These are phyloP conservation scores for Xerocomus potaroensis DNA, from an alignment of 768 basidiomycete genomes.

Conservation along the genomic window DNA sequence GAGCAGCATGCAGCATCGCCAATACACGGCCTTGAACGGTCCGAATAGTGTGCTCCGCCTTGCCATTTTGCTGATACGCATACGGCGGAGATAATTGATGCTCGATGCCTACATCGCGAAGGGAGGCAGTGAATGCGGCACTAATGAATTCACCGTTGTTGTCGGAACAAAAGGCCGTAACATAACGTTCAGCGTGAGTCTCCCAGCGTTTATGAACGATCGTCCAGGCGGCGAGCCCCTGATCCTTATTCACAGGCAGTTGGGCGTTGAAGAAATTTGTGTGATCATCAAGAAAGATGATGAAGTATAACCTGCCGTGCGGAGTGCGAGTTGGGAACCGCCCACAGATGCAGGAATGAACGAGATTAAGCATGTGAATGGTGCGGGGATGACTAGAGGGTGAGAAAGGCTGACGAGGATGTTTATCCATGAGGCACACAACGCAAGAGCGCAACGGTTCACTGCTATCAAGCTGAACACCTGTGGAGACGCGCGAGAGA, in stretches of 20 bases:
- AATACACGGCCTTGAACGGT: no score
- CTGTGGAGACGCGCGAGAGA: no score
- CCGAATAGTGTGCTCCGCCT: slow-evolving; percentile 25
- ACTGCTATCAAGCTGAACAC: no score
- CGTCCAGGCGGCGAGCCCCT: neutral
- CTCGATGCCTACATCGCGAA: slow-evolving; percentile 10
- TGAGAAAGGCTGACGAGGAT: neutral
- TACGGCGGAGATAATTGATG: slow-evolving; percentile 26
- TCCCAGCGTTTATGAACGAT: neutral
- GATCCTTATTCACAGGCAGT: neutral
- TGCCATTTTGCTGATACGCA: slow-evolving; percentile 33
- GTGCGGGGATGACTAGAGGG: slow-evolving; percentile 1
- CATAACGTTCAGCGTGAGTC: neutral
- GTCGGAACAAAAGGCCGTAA: neutral
- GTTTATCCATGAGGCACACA: slow-evolving; percentile 4
- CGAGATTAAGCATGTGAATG: slow-evolving; percentile 10
- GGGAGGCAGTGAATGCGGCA: neutral
- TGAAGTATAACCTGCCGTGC: slow-evolving; percentile 14
- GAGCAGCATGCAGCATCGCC: no score
- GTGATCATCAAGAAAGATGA: slow-evolving; percentile 16
- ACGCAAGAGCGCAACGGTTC: neutral
- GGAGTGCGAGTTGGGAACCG: slow-evolving; percentile 19
- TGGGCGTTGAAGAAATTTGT: neutral
- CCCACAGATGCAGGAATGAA: slow-evolving; percentile 26
- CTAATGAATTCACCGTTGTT: slow-evolving; percentile 2